A percentile compares a stretch with the other conserved stretches of the same genome.
Evolutionary conservation across 2,329 filamentous ascomycete genomes (phyloP).

Genomic region (Stachybotrys elegans): DNA sequence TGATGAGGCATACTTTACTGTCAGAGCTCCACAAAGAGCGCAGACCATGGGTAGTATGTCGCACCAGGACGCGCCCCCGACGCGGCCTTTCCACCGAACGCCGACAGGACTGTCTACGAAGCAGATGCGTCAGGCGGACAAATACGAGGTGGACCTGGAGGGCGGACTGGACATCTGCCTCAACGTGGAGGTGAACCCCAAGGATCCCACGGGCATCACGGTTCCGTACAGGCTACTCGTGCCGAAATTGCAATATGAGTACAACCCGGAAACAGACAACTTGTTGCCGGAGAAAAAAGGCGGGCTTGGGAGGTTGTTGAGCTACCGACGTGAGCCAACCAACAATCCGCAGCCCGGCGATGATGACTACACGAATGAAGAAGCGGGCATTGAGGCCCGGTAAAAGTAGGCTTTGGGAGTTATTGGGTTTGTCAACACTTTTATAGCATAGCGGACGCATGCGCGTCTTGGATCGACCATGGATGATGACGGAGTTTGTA

Average conservation of each 20-base stretch:
- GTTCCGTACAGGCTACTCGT: constrained; percentile 82
- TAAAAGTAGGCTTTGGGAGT: too few relatives aligned
- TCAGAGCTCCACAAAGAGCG: constrained; percentile 27
- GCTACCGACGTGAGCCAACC: too few relatives aligned
- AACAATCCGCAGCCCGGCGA: too few relatives aligned
- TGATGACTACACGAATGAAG: background rate
- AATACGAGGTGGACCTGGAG: constrained; percentile 66
- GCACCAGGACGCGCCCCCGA: constrained; percentile 17
- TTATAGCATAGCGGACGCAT: too few relatives aligned
- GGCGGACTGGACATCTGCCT: constrained; percentile 81
- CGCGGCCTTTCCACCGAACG: constrained; percentile 56
- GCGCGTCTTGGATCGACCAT: too few relatives aligned
- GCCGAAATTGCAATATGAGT: constrained; percentile 65
- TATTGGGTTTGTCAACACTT: too few relatives aligned
- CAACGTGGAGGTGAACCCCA: constrained; percentile 82
- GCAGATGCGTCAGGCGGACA: constrained; percentile 49
- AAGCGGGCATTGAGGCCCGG: constrained; percentile 1
- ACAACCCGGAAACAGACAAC: constrained; percentile 27
- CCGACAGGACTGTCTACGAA: constrained; percentile 65
- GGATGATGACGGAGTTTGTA: too few relatives aligned
- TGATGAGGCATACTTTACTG: constrained; percentile 54
- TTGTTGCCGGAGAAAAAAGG: constrained; percentile 21
- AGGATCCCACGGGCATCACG: constrained; percentile 83
- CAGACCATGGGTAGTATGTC: constrained; percentile 23
- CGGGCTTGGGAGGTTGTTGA: constrained; percentile 40